Conservation (phyloP, 345 rosid species). For the Populus pruinosa region DNA sequence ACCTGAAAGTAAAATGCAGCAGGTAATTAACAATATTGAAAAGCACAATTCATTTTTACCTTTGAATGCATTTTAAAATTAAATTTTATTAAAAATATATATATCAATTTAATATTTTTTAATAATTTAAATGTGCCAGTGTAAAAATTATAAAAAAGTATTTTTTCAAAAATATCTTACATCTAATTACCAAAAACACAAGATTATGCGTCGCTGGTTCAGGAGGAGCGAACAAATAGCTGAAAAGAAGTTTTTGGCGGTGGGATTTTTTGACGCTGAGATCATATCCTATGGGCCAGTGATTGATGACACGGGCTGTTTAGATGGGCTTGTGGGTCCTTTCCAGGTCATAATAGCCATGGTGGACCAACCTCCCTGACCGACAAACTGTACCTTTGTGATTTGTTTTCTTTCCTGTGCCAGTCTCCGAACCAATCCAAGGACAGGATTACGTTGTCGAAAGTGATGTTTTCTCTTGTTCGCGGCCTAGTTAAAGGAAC, state of each 20-base stretch:
- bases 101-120: no score
- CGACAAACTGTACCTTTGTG: conserved; percentile 13
- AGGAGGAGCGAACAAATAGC: not conserved
- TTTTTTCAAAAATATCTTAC: no score
- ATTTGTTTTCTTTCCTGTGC: not conserved
- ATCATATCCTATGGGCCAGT: conserved; percentile 28
- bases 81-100: no score
- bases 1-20: no score
- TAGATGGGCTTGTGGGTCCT: conserved; percentile 19
- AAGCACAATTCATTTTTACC: no score
- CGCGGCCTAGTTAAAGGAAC: no score
- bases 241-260: not conserved
- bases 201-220: not conserved
- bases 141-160: no score
- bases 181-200: no score
- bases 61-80: no score
- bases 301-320: conserved; percentile 8
- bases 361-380: conserved; percentile 33
- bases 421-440: conserved; percentile 10
- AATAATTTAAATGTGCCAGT: no score
- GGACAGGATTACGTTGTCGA: not conserved
- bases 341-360: conserved; percentile 12
- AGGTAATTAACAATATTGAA: no score
- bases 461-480: conserved; percentile 3
- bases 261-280: not conserved